Base-by-base conservation (phyloP, 257 asterid genomes). In the Solanum ossicruentum region DNA sequence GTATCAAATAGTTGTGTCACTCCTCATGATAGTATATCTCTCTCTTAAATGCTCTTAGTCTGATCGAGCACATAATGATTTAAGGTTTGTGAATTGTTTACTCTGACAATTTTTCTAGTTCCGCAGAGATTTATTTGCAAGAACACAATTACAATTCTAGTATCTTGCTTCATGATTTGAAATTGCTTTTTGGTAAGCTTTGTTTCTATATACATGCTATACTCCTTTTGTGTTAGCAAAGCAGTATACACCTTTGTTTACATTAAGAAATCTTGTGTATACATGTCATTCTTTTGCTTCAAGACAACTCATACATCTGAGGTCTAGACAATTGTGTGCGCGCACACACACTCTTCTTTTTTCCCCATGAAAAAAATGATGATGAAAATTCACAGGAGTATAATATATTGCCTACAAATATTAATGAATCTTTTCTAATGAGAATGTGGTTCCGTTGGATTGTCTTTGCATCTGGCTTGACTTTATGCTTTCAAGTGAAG, bases 71-170 rank as follows among this genome's bases (percentile, higher is more conserved):
- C 10, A 63, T 60, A 63, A 6, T 36, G 39, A 36, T 69, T 36
- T 36, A 8, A 69, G 26, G 51, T 67, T 67, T 4, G 23, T 65
- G 72, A 43, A 65, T 58, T 58, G 26, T 58, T 58, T 58, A 32
- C 15, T 32, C 7, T 12, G 13, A 67, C 16, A 91, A 83, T 83
- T 92, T 88, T 85, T 87, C 84, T n/a, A n/a, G n/a, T n/a, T n/a
- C n/a, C n/a, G 85, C 86, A 88, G 85, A 88, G 91, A 92, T 78
- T 84, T 90, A 84, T 87, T 88, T 84, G 58, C 94, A 26, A 89
- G 92, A 39, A 84, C 90, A 85, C 93, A 91, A 71, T 91, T 93
- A 82, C 92, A 90, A 61, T 85, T 73, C 84, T 90, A 89, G 97
- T 92, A 89, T 86, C 21, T 72, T 71, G 84, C 86, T 79, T 87